Conservation (phyloP, 2,329 filamentous ascomycete species). For the Hypoxylon sp. region DNA sequence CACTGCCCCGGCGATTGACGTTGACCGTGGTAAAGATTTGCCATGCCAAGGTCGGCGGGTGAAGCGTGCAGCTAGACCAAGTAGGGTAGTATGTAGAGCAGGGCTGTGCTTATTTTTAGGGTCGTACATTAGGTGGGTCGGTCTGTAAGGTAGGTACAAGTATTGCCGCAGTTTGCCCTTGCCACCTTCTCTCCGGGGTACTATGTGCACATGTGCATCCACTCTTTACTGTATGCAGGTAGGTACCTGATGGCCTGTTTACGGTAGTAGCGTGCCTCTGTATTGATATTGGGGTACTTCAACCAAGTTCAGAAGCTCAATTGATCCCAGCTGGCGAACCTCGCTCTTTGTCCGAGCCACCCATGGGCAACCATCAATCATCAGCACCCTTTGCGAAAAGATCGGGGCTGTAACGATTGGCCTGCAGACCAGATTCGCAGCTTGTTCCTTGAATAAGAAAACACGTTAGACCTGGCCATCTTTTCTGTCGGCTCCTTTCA, state of each 20-base stretch:
- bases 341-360: slow-evolving; percentile 44
- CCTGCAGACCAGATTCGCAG: slow-evolving; percentile 21
- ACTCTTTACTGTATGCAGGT: not conserved
- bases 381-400: slow-evolving; percentile 19
- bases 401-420: slow-evolving; percentile 27
- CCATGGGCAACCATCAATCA: slow-evolving; percentile 18
- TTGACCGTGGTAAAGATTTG: slow-evolving; percentile 14
- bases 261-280: not conserved
- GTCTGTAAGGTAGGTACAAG: not conserved
- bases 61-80: slow-evolving; percentile 18
- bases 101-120: slow-evolving; percentile 45
- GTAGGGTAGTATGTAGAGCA: slow-evolving; percentile 22
- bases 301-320: slow-evolving; percentile 4
- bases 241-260: not conserved
- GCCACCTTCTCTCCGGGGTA: not conserved
- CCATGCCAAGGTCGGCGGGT: slow-evolving; percentile 22
- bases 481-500: slow-evolving; percentile 8
- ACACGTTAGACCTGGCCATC: slow-evolving; percentile 11
- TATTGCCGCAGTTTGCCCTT: slow-evolving; percentile 11
- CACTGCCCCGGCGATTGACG: slow-evolving; percentile 39
- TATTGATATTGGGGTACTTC: slow-evolving; percentile 15
- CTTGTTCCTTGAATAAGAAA: slow-evolving; percentile 36
- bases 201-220: slow-evolving; percentile 6
- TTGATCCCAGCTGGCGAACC: slow-evolving; percentile 24
- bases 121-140: slow-evolving; percentile 5